These are phyloP conservation scores for Geosmithia morbida DNA, from an alignment of 2,329 filamentous ascomycete genomes.

Conservation along the genomic window DNA sequence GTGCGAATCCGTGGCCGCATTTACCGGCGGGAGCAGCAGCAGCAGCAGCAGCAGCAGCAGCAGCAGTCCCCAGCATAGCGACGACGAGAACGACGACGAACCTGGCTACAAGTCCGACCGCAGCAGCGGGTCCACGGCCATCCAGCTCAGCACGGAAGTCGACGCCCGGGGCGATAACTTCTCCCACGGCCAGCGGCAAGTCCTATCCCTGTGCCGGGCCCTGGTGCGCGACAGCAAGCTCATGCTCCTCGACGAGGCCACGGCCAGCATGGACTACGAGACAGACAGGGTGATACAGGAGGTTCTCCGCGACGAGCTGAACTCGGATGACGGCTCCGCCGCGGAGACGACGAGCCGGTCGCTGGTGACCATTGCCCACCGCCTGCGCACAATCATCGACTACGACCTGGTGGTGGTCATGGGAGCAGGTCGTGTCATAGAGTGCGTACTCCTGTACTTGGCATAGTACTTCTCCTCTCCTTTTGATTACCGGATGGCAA, in stretches of 20 bases:
- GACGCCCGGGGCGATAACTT: slow-evolving; percentile 40
- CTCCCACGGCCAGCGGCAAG: slow-evolving; percentile 40
- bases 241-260: slow-evolving; percentile 43
- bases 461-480: too few relatives aligned
- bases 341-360: slow-evolving; percentile 13
- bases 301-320: slow-evolving; percentile 29
- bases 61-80: background rate
- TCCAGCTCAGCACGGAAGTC: slow-evolving; percentile 29
- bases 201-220: slow-evolving; percentile 41
- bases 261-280: slow-evolving; percentile 43
- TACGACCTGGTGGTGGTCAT: slow-evolving; percentile 45
- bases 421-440: slow-evolving; percentile 35
- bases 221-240: slow-evolving; percentile 39
- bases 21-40: background rate
- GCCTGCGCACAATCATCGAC: slow-evolving; percentile 42
- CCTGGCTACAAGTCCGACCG: background rate
- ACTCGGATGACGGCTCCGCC: slow-evolving; percentile 5
- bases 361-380: slow-evolving; percentile 43
- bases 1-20: slow-evolving; percentile 24
- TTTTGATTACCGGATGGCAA: background rate
- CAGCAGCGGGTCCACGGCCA: slow-evolving; percentile 4
- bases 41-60: background rate
- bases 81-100: background rate
- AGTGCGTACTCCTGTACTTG: slow-evolving; percentile 21
- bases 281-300: slow-evolving; percentile 40